Evolutionary conservation across 352 stramenopile species (phyloP).

Genomic region (Phytophthora uliginosa): DNA sequence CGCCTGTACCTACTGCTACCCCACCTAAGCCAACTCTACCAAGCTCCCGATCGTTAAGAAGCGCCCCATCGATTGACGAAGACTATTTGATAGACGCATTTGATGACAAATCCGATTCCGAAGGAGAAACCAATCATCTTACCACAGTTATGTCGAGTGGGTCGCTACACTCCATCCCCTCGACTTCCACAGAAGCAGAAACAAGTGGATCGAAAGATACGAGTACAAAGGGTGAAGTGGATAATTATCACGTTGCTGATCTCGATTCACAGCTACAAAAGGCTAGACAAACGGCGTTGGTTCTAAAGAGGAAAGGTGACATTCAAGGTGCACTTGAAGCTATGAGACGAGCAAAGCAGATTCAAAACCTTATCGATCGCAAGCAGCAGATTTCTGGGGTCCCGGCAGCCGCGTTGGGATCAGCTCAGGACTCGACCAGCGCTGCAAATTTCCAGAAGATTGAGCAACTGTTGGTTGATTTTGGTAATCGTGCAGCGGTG

Average conservation of each 20-base stretch:
- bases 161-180: slow-evolving; percentile 16
- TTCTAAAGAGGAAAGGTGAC: slow-evolving; percentile 67
- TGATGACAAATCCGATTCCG: slow-evolving; percentile 59
- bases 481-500: slow-evolving; percentile 62
- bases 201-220: not conserved
- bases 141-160: slow-evolving; percentile 24
- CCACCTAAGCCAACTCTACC: slow-evolving; percentile 1
- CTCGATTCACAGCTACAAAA: slow-evolving; percentile 57
- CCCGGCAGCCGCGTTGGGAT: not conserved
- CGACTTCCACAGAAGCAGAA: slow-evolving; percentile 8
- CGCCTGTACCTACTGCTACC: not conserved
- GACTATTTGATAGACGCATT: slow-evolving; percentile 78
- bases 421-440: slow-evolving; percentile 24
- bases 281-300: slow-evolving; percentile 52
- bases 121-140: slow-evolving; percentile 33
- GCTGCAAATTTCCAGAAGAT: slow-evolving; percentile 63
- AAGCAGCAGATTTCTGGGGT: slow-evolving; percentile 40
- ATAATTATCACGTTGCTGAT: slow-evolving; percentile 32
- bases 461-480: slow-evolving; percentile 72
- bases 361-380: slow-evolving; percentile 66
- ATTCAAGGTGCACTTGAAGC: slow-evolving; percentile 67
- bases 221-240: not conserved
- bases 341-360: slow-evolving; percentile 79
- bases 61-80: slow-evolving; percentile 57
- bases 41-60: slow-evolving; percentile 33